Evolutionary conservation across 2,329 filamentous ascomycete species (phyloP).

Genomic region (Fusarium musae): DNA sequence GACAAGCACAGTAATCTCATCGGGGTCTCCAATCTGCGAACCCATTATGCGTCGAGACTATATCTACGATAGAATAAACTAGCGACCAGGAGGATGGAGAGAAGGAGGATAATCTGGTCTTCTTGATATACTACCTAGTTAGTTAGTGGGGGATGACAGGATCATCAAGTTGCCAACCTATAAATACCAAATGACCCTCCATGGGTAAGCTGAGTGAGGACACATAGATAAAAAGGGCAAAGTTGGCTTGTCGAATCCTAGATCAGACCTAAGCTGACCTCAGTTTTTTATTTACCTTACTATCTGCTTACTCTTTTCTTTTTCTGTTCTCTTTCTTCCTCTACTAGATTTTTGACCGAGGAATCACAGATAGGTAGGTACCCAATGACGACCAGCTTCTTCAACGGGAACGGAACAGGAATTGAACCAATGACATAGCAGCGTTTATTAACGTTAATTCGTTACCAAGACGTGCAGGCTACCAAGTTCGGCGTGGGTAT

Average conservation of each 20-base stretch:
- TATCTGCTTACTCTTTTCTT: background rate
- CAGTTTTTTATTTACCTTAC: background rate
- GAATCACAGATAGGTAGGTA: background rate
- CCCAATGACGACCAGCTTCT: background rate
- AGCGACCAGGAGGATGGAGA: background rate
- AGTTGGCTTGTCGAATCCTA: background rate
- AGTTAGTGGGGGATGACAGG: slow-evolving; percentile 15
- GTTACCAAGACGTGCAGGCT: slow-evolving; percentile 17
- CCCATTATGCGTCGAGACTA: slow-evolving; percentile 44
- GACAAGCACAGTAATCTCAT: slow-evolving; percentile 68
- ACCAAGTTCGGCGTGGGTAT: background rate
- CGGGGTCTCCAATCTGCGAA: slow-evolving; percentile 50
- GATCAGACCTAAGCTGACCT: slow-evolving; percentile 1
- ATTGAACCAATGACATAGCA: background rate
- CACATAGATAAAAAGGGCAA: slow-evolving; percentile 2
- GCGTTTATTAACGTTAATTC: background rate
- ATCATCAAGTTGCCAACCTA: slow-evolving; percentile 7
- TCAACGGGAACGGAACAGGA: slow-evolving; percentile 1
- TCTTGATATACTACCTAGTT: background rate
- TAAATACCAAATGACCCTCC: background rate
- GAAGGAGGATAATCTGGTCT: background rate
- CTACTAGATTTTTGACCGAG: background rate
- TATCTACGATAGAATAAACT: background rate
- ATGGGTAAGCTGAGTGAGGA: slow-evolving; percentile 30
- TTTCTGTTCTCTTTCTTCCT: background rate